These are phyloP conservation scores for Vitis rupestris DNA, from an alignment of 164 flowering plant species.

Conservation along the genomic window DNA sequence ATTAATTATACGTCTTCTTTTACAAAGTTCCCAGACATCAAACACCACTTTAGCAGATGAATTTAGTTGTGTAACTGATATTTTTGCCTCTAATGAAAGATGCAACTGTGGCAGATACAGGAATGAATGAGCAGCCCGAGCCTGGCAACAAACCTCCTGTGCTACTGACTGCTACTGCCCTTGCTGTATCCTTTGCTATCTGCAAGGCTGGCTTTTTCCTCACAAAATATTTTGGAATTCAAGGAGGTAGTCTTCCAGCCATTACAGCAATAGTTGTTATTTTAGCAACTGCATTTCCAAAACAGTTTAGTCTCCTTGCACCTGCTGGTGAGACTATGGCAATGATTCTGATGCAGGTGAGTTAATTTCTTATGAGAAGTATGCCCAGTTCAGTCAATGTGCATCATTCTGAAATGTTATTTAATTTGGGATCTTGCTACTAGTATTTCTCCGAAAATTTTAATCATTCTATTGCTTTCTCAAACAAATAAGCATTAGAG, in stretches of 20 bases:
- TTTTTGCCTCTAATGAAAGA: not conserved
- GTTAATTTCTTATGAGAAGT: not conserved
- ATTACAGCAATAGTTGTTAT: conserved; percentile 72
- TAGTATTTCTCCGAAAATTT: too few relatives aligned
- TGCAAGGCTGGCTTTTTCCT: conserved; percentile 58
- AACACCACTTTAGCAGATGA: too few relatives aligned
- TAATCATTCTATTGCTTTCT: too few relatives aligned
- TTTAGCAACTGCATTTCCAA: conserved; percentile 69
- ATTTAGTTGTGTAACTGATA: too few relatives aligned
- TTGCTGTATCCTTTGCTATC: conserved; percentile 72
- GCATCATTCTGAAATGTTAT: not conserved
- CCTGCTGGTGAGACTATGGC: conserved; percentile 87
- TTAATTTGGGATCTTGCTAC: not conserved
- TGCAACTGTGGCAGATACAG: conserved; percentile 38
- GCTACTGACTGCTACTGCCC: conserved; percentile 62
- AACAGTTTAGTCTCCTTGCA: conserved; percentile 61
- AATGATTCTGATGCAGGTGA: conserved; percentile 82
- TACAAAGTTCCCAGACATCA: too few relatives aligned
- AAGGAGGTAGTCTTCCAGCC: conserved; percentile 75
- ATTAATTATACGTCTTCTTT: too few relatives aligned
- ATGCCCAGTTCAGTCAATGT: not conserved
- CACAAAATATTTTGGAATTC: conserved; percentile 48
- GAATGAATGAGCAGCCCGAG: conserved; percentile 24
- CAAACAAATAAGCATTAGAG: too few relatives aligned
- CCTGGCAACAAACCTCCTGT: conserved; percentile 53